Evolutionary conservation across 2,329 filamentous ascomycete species (phyloP).

Genomic region (Venturia pyrina): DNA sequence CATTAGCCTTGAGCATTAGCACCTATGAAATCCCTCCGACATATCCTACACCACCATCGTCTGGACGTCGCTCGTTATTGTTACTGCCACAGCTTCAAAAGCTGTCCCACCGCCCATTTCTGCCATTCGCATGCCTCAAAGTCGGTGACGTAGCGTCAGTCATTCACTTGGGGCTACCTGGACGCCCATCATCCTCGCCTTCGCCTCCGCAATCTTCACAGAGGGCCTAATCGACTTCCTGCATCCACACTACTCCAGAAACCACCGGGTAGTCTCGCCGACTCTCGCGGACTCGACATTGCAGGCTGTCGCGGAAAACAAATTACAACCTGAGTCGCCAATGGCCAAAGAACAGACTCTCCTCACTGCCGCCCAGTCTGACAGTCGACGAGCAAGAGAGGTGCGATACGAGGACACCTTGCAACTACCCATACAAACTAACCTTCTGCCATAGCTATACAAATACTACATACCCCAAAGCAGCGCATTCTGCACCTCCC

Average conservation of each 20-base stretch:
- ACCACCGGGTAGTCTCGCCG: too few species aligned
- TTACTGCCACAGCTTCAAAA: background rate
- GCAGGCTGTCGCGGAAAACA: background rate
- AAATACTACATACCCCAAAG: constrained; percentile 19
- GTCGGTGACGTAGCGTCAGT: background rate
- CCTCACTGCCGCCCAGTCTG: background rate
- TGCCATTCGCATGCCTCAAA: background rate
- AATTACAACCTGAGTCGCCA: background rate
- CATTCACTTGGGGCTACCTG: background rate
- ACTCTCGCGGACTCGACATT: too few species aligned
- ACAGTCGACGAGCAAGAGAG: background rate
- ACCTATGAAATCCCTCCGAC: too few species aligned
- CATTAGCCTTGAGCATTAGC: too few species aligned
- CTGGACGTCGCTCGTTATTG: background rate
- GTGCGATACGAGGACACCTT: background rate
- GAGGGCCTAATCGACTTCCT: background rate
- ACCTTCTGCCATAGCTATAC: constrained; percentile 16
- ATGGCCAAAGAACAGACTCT: background rate
- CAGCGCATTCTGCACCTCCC: background rate
- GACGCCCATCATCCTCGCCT: background rate
- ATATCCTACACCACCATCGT: background rate
- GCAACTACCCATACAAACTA: too few species aligned
- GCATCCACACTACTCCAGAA: too few species aligned
- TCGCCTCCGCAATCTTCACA: background rate
- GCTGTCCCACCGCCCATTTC: background rate